Evolutionary conservation across 176 grass and related monocot genomes (phyloP), one percentile per base, ranked within the genome.

Genomic region (Bonia amplexicaulis): DNA sequence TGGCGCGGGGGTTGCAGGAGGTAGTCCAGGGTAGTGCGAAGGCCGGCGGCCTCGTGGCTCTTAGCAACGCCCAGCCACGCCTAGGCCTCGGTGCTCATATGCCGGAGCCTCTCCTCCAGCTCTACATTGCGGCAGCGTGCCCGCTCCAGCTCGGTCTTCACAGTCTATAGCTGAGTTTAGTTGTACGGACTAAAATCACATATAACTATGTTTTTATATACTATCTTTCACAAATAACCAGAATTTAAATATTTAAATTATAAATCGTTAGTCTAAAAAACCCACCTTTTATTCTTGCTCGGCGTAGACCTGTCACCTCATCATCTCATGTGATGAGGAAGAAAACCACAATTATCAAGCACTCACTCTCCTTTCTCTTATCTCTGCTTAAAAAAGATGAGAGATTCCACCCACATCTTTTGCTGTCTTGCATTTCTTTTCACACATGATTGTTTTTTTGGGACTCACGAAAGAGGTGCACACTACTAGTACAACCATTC

Each of bases 51-150:
- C 74, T 93, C 91, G 82, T 91, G 71, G 69, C 83, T 81, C 74
- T 77, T 77, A 22, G 94, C 87, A 14, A 86, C 63, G 71, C 80
- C 70, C 1, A 92, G 86, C 91, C 94, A 93, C 15, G 80, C 85
- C 29, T 91, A 71, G 3, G 46, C 86, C 66, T 97, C 91, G 0
- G 74, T 58, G 7, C 54, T 62, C 39, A 90, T 89, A 57, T 84
- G 85, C 25, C 59, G 45, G 0, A 97, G 51, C 68, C 54, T 9
- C 69, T 88, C 89, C 66, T 93, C 87, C 55, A 97, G 62, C 48
- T 91, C 66, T 6, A 35, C 47, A 60, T 81, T 90, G 35, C 82
- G 82, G 40, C 19, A 58, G 0, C 80, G 59, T 9, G 82, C 82
- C 15, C 55, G 47, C 22, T 84, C 71, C 4, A 92, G 87, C 52